Percentiles rank a stretch among this genome's conserved stretches.
Conservation (phyloP, 108 stramenopile genomes). For the Conticribra guillardii region DNA sequence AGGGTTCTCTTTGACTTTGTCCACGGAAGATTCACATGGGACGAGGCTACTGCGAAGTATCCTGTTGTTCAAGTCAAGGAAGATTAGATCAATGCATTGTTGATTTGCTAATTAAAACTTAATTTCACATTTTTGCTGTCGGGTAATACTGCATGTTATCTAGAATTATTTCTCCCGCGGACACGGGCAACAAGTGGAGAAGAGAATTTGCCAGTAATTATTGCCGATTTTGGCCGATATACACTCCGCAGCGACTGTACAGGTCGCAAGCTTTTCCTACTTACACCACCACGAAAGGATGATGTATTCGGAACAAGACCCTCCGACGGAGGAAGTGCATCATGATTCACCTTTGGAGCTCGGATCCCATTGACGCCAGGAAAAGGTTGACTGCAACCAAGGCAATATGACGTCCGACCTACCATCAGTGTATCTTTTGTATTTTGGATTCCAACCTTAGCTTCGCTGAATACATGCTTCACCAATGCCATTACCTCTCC, state of each 20-base stretch:
- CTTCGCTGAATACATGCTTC: constrained; percentile 17
- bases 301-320: constrained; percentile 6
- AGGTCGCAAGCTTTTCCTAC: constrained; percentile 21
- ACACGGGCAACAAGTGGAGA: neutral
- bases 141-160: too few species aligned
- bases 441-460: constrained; percentile 34
- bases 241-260: constrained; percentile 10
- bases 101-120: neutral
- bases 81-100: constrained; percentile 38
- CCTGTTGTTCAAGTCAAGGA: constrained; percentile 76
- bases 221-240: constrained; percentile 7
- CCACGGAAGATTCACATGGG: constrained; percentile 78
- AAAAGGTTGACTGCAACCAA: constrained; percentile 28
- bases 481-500: constrained; percentile 26
- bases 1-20: constrained; percentile 77
- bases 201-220: constrained; percentile 2
- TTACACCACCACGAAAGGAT: constrained; percentile 6
- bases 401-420: constrained; percentile 25
- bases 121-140: neutral
- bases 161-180: neutral
- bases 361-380: constrained; percentile 35
- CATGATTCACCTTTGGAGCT: constrained; percentile 36
- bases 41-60: constrained; percentile 72
- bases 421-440: constrained; percentile 40
- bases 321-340: constrained; percentile 19